Percentiles rank a stretch among this genome's conserved stretches.
These are phyloP conservation scores for Blastobotrys arbuscula DNA, from an alignment of 1,139 yeast species.

Conservation along the genomic window DNA sequence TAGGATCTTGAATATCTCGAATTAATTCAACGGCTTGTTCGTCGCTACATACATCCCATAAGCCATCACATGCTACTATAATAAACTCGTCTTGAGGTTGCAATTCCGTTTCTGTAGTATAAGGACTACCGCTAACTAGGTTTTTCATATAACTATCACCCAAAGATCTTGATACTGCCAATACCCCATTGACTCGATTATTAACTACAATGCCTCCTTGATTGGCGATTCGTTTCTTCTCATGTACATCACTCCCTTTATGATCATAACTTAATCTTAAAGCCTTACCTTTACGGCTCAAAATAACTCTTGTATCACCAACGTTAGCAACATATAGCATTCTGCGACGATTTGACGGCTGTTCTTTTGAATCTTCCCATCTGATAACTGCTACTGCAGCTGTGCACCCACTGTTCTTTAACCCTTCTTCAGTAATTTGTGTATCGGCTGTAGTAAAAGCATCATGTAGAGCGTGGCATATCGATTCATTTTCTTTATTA, in stretches of 20 bases:
- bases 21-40: constrained; percentile 73
- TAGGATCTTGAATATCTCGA: constrained; percentile 50
- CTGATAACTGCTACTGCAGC: constrained; percentile 91
- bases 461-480: constrained; percentile 33
- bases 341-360: constrained; percentile 31
- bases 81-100: constrained; percentile 62
- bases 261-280: constrained; percentile 86
- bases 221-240: constrained; percentile 65
- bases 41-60: constrained; percentile 90
- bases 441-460: constrained; percentile 70
- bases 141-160: constrained; percentile 95
- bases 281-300: constrained; percentile 68
- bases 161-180: constrained; percentile 89
- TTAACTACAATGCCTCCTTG: constrained; percentile 86
- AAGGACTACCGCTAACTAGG: constrained; percentile 84
- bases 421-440: constrained; percentile 50
- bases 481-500: constrained; percentile 24
- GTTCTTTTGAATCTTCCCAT: constrained; percentile 54
- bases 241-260: constrained; percentile 79
- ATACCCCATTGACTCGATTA: constrained; percentile 89
- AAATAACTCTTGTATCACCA: constrained; percentile 84
- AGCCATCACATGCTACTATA: constrained; percentile 89
- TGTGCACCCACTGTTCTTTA: constrained; percentile 79
- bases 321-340: constrained; percentile 92
- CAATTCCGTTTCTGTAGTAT: constrained; percentile 82